Evolutionary conservation across 2,329 filamentous ascomycete genomes (phyloP), one percentile per base, ranked within the genome.

Genomic region (Fusarium falciforme): DNA sequence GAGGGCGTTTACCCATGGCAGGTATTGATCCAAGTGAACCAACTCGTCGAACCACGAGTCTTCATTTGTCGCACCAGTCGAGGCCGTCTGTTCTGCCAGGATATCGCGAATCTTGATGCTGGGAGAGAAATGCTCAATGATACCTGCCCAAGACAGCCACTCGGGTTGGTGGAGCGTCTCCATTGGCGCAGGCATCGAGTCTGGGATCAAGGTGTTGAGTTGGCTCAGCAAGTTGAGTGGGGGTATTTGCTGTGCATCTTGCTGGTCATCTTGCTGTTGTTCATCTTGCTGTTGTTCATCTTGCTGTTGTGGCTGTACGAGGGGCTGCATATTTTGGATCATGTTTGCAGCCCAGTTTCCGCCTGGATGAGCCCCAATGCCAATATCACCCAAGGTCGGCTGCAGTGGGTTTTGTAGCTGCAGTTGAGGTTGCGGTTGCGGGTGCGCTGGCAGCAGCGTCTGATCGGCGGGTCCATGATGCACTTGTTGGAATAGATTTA

Each of bases 61-160:
- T n/a, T 65, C 67, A 8, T 52, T 68, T 7, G 55, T 14, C 4
- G 29, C 31, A 17, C 49, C 65, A 20, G 14, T 10, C 25, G 25
- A 10, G n/a, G 61, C 27, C 16, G 70, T 71, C 14, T 71, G 61
- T 40, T 59, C 58, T 20, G 66, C 55, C 29, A 76, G 31, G 11
- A 73, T 61, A 22, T 82, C 69, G 14, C 71, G 72, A 6, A 85
- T 76, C 49, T 81, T 84, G 38, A 75, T 64, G 11, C 79, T 76
- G 0, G 85, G 84, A 10, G 84, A 83, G 49, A 87, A 82, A 66
- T 84, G 81, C 17, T 86, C 82, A 40, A 86, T 80, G 29, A 86
- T 76, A 11, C 84, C 84, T 20, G 80, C 67, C 85, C 85, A 86
- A 6, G 82, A 83, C 16, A 86, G 67, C 31, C 76, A 68, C 2